phyloP scores from a whole-genome alignment of 2,329 filamentous ascomycete species.

The Pochonia chlamydosporia region DNA sequence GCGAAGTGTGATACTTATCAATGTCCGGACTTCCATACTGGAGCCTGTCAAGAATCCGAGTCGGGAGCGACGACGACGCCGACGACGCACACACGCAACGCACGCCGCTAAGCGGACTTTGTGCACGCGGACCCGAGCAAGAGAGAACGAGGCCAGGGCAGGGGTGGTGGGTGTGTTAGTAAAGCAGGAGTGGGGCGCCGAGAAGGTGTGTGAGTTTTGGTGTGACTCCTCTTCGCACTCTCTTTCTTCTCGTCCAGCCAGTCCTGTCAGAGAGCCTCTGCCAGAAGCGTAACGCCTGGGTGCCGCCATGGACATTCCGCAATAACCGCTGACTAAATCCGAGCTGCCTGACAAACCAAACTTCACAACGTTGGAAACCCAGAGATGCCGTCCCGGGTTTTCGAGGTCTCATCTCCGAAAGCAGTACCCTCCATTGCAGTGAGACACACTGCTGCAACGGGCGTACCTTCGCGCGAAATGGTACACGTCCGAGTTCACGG shows the following conservation, averaged over 20 bases:
- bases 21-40: slow-evolving; percentile 4
- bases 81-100: slow-evolving; percentile 15
- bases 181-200: background rate
- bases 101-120: slow-evolving; percentile 25
- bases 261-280: too few relatives aligned
- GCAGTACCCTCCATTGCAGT: slow-evolving; percentile 5
- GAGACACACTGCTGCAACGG: background rate
- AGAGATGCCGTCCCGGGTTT: background rate
- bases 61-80: slow-evolving; percentile 11
- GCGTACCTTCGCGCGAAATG: slow-evolving; percentile 8
- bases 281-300: background rate
- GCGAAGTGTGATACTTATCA: slow-evolving; percentile 7
- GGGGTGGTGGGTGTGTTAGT: slow-evolving; percentile 7
- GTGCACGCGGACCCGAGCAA: slow-evolving; percentile 25
- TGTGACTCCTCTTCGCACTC: background rate
- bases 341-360: slow-evolving; percentile 8
- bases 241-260: too few relatives aligned
- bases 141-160: slow-evolving; percentile 11
- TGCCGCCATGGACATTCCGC: slow-evolving; percentile 10
- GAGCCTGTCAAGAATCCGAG: slow-evolving; percentile 5
- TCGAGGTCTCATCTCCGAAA: slow-evolving; percentile 8
- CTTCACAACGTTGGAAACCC: too few relatives aligned
- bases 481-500: too few relatives aligned
- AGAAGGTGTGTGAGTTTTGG: slow-evolving; percentile 1
- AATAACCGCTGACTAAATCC: slow-evolving; percentile 15